Evolutionary conservation across 2,329 filamentous ascomycete genomes (phyloP).

Genomic region (Colletotrichum lentis): DNA sequence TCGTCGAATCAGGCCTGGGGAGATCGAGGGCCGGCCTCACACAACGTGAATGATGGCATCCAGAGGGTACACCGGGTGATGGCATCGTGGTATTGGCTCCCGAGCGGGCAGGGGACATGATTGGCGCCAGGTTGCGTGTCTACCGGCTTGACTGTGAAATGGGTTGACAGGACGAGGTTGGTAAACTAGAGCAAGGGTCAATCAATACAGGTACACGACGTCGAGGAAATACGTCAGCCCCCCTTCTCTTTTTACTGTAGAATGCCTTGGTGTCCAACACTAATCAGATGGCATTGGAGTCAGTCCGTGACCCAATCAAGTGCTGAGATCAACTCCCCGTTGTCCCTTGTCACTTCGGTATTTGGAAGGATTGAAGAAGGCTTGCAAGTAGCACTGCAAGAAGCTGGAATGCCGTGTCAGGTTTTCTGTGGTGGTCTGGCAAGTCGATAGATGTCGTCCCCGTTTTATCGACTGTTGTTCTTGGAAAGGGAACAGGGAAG

Average conservation of each 20-base stretch:
- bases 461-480: too few species aligned
- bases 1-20: slow-evolving; percentile 18
- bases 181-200: slow-evolving; percentile 17
- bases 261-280: not conserved
- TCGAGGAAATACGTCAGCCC: not conserved
- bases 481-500: not conserved
- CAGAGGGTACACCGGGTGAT: slow-evolving; percentile 24
- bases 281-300: too few species aligned
- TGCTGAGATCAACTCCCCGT: too few species aligned
- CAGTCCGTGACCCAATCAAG: not conserved
- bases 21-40: slow-evolving; percentile 5
- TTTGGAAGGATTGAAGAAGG: not conserved
- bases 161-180: slow-evolving; percentile 19
- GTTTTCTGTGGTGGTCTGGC: not conserved
- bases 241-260: not conserved
- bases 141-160: slow-evolving; percentile 34
- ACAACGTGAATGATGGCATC: slow-evolving; percentile 18
- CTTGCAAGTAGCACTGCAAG: not conserved
- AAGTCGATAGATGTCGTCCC: not conserved
- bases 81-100: slow-evolving; percentile 29
- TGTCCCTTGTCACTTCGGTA: not conserved
- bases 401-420: not conserved
- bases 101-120: slow-evolving; percentile 17
- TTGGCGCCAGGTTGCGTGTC: slow-evolving; percentile 36
- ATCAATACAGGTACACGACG: slow-evolving; percentile 12